phyloP scores from a whole-genome alignment of 768 basidiomycete genomes.

The Auriculariales sp. region DNA sequence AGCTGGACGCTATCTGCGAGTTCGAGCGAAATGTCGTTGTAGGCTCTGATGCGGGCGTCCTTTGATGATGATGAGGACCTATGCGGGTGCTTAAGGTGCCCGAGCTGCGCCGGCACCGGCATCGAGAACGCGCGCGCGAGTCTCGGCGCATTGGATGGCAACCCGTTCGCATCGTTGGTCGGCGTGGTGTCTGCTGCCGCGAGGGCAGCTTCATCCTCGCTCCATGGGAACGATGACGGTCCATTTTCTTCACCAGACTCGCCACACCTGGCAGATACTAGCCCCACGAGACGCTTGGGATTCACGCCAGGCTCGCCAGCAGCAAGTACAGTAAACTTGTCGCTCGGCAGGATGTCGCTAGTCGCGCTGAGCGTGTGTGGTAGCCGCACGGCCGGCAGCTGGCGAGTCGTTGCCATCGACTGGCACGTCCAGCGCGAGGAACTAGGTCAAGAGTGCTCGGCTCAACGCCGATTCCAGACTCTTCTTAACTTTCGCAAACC shows the following conservation, averaged over 20 bases:
- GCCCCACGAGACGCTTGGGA: constrained; percentile 22
- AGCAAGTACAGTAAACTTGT: constrained; percentile 49
- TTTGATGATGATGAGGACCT: too few species aligned
- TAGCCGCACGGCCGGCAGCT: constrained; percentile 36
- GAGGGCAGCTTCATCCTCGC: constrained; percentile 18
- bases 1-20: constrained; percentile 84
- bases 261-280: constrained; percentile 23
- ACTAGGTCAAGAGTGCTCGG: too few species aligned
- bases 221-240: constrained; percentile 17
- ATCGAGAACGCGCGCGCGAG: constrained; percentile 66
- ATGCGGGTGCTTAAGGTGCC: constrained; percentile 56
- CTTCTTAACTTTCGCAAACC: too few species aligned
- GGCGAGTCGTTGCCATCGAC: background rate
- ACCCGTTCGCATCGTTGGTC: background rate
- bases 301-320: constrained; percentile 28
- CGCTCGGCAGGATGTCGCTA: constrained; percentile 30
- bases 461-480: too few species aligned
- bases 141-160: constrained; percentile 22
- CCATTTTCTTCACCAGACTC: constrained; percentile 19
- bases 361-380: constrained; percentile 28
- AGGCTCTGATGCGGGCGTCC: constrained; percentile 10
- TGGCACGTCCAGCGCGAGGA: too few species aligned
- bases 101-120: constrained; percentile 69
- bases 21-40: constrained; percentile 68
- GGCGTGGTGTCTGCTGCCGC: constrained; percentile 4